Base-by-base conservation (phyloP, 441 rosid species). In the Bruguiera hainesii region DNA sequence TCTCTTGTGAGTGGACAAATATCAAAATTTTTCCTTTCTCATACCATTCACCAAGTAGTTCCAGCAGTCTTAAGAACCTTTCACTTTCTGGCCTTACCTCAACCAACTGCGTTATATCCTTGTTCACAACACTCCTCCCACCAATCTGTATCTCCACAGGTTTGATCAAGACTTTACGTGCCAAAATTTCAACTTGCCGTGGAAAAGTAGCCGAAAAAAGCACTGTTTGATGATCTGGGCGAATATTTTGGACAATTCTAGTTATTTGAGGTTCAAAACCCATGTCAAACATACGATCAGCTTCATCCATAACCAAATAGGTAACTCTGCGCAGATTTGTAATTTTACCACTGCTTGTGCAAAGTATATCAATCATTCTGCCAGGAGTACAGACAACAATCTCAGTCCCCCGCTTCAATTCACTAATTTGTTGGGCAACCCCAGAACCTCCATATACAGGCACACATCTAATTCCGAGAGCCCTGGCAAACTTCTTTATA, bases 221-320 rank as follows among this genome's bases (percentile, higher is more conserved):
- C n/a, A 89, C 95, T 73, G 98, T 93, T 80, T 93, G 96, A 56
- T 89, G 95, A 63, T 87, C 96, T 55, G 97, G 96, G 48, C 85
- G 83, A 65, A 93, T 94, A 76, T 91, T 91, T 70, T 94, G 99
- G 66, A 94, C 92, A 74, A 91, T 88, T 69, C 98, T 80, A 65
- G 94, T 88, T 56, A 91, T 94, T 64, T 91, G 99, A 64, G 98
- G 97, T 78, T 91, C 98, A 78, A 91, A 91, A n/a, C 99, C 98
- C 98, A 89, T 89, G 85, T 94, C 99, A 76, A 91, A 91, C 99
- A 94, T 94, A 64, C 98, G 81, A 82, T 91, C 99, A 10, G 98
- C 97, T 83, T 94, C 99, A 77, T 94, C 98, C 97, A 94, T 85
- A 56, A 89, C 99, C 70, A 94, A 79, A 76, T 83, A 89, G 16